phyloP scores from a whole-genome alignment of 352 stramenopile genomes.

The Globisporangium canariense region DNA sequence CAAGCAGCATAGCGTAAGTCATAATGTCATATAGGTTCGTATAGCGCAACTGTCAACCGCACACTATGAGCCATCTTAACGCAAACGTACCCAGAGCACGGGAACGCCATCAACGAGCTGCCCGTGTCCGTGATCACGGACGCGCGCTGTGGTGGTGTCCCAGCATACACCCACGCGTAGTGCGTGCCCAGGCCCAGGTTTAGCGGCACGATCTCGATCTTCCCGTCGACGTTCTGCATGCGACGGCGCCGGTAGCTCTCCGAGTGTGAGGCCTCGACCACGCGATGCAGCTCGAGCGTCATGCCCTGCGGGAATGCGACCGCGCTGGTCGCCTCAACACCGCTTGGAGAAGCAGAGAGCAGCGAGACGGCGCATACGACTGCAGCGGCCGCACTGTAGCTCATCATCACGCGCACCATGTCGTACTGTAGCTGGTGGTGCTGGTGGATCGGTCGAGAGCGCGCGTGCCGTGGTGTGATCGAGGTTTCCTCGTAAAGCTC shows the following conservation, averaged over 20 bases:
- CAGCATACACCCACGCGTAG: constrained; percentile 82
- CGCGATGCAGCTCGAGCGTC: constrained; percentile 42
- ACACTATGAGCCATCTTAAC: neutral
- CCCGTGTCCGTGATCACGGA: constrained; percentile 85
- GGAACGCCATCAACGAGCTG: constrained; percentile 75
- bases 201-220: constrained; percentile 59
- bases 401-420: constrained; percentile 4
- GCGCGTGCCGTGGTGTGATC: neutral
- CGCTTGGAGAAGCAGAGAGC: neutral
- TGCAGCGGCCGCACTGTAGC: neutral
- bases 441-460: too few species aligned
- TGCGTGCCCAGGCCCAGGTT: constrained; percentile 77
- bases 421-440: neutral
- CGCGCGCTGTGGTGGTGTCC: constrained; percentile 71
- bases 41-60: neutral
- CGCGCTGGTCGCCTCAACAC: neutral
- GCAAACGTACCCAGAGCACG: constrained; percentile 57
- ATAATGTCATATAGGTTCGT: neutral
- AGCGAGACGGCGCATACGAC: neutral
- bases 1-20: neutral
- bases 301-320: constrained; percentile 17
- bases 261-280: constrained; percentile 18
- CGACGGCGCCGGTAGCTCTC: constrained; percentile 47
- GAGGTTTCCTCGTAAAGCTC: neutral
- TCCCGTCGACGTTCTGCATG: constrained; percentile 23